These are phyloP conservation scores for Fomitopsis palustris DNA, from an alignment of 1,284 basidiomycete genomes.

Conservation along the genomic window DNA sequence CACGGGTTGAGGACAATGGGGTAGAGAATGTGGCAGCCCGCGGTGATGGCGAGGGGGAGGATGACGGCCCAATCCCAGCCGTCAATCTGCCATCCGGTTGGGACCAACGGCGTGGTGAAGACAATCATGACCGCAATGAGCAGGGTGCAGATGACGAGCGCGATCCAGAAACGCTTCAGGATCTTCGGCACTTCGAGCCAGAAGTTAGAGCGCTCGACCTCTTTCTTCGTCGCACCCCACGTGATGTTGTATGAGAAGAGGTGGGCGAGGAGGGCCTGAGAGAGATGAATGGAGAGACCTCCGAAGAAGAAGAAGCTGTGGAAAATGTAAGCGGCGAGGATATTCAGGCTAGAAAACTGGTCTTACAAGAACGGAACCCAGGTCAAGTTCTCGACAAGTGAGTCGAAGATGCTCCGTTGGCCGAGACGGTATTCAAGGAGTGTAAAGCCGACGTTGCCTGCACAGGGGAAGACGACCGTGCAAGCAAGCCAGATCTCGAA, in stretches of 20 bases:
- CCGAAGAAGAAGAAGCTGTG: conserved; percentile 83
- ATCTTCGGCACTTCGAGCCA: conserved; percentile 86
- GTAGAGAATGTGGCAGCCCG: conserved; percentile 64
- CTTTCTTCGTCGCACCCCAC: conserved; percentile 79
- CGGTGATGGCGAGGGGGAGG: conserved; percentile 59
- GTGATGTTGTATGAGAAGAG: conserved; percentile 82
- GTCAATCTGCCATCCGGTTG: conserved; percentile 59
- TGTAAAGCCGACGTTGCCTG: conserved; percentile 71
- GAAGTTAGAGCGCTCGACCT: conserved; percentile 81
- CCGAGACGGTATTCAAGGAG: conserved; percentile 77
- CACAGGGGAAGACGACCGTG: conserved; percentile 70
- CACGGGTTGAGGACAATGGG: conserved; percentile 78
- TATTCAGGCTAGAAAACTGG: not conserved
- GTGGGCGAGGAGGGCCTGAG: conserved; percentile 75
- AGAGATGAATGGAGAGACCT: conserved; percentile 72
- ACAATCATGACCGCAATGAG: conserved; percentile 51
- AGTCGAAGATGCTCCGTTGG: conserved; percentile 47
- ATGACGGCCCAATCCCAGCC: conserved; percentile 66
- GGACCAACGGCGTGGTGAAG: conserved; percentile 48
- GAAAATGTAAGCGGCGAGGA: conserved; percentile 5
- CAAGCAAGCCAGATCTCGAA: conserved; percentile 80
- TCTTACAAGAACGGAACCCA: conserved; percentile 82
- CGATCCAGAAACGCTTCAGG: conserved; percentile 67
- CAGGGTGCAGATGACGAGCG: conserved; percentile 52
- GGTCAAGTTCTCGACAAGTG: conserved; percentile 62